Conservation (phyloP, 768 basidiomycete species). For the Serendipita vermifera region DNA sequence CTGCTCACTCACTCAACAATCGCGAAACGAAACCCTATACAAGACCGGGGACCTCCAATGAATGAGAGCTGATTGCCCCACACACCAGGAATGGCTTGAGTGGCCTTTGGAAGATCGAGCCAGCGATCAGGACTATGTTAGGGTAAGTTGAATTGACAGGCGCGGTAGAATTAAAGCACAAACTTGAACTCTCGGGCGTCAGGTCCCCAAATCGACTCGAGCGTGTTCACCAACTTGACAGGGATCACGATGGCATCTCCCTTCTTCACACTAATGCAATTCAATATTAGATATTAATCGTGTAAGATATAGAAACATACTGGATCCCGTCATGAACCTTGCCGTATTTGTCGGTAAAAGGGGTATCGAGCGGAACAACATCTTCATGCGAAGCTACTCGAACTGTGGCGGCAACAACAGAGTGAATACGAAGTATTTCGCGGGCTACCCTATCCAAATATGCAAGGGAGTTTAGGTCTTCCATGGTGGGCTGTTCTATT, state of each 20-base stretch:
- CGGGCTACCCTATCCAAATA: constrained; percentile 54
- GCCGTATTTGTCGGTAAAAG: constrained; percentile 35
- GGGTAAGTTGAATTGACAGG: too few species aligned
- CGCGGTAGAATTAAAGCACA: not conserved
- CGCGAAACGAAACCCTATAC: constrained; percentile 11
- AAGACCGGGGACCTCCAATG: constrained; percentile 12
- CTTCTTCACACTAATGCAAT: constrained; percentile 1
- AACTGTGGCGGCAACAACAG: constrained; percentile 35
- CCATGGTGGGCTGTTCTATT: constrained; percentile 34
- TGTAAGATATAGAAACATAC: constrained; percentile 13
- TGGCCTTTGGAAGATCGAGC: not conserved
- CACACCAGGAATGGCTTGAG: constrained; percentile 6
- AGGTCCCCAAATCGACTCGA: constrained; percentile 23
- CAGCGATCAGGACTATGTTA: constrained; percentile 10
- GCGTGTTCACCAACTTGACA: constrained; percentile 21
- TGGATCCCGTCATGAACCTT: constrained; percentile 19
- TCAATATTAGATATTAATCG: too few species aligned
- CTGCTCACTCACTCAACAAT: not conserved
- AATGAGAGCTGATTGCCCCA: constrained; percentile 2
- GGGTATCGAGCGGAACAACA: constrained; percentile 35
- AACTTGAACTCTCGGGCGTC: constrained; percentile 26
- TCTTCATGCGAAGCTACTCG: constrained; percentile 41
- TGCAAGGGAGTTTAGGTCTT: constrained; percentile 48
- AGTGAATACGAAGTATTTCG: constrained; percentile 44
- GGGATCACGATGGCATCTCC: constrained; percentile 21